A percentile compares a stretch with the other conserved stretches of the same genome.
Conservation (phyloP, 2,329 filamentous ascomycete genomes). For the Verticillium longisporum region DNA sequence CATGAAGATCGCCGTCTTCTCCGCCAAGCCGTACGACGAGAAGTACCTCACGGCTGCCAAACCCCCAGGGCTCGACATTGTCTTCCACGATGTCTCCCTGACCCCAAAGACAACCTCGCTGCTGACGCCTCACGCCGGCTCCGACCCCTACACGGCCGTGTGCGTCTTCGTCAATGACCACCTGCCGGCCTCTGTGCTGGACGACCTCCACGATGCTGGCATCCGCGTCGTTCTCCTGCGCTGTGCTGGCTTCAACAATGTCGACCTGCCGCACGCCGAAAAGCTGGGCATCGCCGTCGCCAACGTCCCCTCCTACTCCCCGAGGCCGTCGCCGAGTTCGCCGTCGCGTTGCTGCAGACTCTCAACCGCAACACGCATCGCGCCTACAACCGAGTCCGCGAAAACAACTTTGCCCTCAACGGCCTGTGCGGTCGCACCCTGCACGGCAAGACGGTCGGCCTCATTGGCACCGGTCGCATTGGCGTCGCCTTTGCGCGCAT, state of each 20-base stretch:
- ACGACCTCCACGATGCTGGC: constrained; percentile 39
- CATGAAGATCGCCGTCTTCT: constrained; percentile 59
- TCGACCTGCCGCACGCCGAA: constrained; percentile 51
- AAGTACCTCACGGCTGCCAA: constrained; percentile 40
- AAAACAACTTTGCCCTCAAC: constrained; percentile 61
- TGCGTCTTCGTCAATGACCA: constrained; percentile 65
- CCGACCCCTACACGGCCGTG: constrained; percentile 45
- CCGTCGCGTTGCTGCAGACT: constrained; percentile 60
- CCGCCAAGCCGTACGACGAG: constrained; percentile 57
- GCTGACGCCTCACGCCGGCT: constrained; percentile 14
- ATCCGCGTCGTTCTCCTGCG: constrained; percentile 55
- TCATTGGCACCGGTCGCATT: constrained; percentile 60
- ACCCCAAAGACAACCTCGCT: constrained; percentile 48
- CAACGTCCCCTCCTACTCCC: constrained; percentile 62
- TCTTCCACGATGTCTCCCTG: constrained; percentile 53
- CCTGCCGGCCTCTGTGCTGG: constrained; percentile 43
- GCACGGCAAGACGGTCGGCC: constrained; percentile 57
- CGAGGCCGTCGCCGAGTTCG: constrained; percentile 64
- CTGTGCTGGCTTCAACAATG: constrained; percentile 63
- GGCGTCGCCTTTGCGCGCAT: constrained; percentile 56
- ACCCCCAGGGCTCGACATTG: constrained; percentile 36
- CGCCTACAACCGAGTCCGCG: constrained; percentile 60
- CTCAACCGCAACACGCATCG: constrained; percentile 62
- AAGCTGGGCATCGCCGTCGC: constrained; percentile 52
- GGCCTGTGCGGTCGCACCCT: constrained; percentile 57